phyloP scores from a whole-genome alignment of 75 land plant species.

The Pinus tabuliformis region DNA sequence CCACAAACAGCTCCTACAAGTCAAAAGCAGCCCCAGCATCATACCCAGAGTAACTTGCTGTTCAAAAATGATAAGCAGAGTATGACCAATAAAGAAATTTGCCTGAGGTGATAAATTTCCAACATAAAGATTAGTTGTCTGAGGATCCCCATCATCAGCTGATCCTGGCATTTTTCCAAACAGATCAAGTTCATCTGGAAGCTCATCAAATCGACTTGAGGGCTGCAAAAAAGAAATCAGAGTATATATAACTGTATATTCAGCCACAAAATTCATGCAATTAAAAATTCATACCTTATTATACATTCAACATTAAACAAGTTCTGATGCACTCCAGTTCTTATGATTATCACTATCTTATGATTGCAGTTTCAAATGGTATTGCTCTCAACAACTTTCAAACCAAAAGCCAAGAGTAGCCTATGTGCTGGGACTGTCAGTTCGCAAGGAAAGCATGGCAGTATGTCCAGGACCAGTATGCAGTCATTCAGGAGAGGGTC shows the following conservation, averaged over 20 bases:
- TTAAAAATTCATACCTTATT: neutral
- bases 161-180: conserved; percentile 45
- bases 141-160: conserved; percentile 57
- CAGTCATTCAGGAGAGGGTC: too few relatives aligned
- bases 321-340: too few relatives aligned
- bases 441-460: too few relatives aligned
- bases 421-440: too few relatives aligned
- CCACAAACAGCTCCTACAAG: neutral
- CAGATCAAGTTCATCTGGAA: conserved; percentile 35
- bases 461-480: too few relatives aligned
- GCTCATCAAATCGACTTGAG: conserved; percentile 42
- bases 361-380: too few relatives aligned
- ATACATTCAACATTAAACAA: neutral
- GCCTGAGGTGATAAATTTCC: conserved; percentile 57
- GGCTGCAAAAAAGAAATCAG: conserved; percentile 14
- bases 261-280: neutral
- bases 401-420: too few relatives aligned
- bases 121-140: conserved; percentile 54
- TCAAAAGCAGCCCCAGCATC: neutral
- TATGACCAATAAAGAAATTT: neutral
- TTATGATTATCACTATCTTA: too few relatives aligned
- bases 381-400: too few relatives aligned
- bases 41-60: neutral
- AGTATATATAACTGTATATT: neutral
- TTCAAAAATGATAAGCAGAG: neutral